phyloP scores from a whole-genome alignment of 257 asterid species.

The Solanum tarapatanum region DNA sequence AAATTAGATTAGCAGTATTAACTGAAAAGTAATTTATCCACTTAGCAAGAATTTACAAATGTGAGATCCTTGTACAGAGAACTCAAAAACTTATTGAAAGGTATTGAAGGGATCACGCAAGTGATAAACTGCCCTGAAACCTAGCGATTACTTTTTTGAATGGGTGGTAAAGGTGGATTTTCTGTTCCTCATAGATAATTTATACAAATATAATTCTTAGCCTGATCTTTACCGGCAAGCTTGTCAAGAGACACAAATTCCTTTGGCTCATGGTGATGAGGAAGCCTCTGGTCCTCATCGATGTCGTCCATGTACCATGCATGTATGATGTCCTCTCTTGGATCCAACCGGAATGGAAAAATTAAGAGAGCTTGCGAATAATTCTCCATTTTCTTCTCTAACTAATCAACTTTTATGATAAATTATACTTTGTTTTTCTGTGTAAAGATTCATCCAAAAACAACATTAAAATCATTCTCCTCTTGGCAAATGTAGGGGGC shows the following conservation, averaged over 20 bases:
- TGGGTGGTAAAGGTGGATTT: not conserved
- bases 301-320: conserved; percentile 99
- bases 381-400: not conserved
- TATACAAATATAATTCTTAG: not conserved
- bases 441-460: not conserved
- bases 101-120: too few species aligned
- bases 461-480: not conserved
- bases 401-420: not conserved
- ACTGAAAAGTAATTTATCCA: too few species aligned
- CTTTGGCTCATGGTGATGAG: conserved; percentile 73
- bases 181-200: not conserved
- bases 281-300: conserved; percentile 79
- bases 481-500: not conserved
- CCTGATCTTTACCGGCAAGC: conserved; percentile 47
- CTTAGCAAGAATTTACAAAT: too few species aligned
- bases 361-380: not conserved
- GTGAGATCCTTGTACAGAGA: too few species aligned
- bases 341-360: conserved; percentile 32
- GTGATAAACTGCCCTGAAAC: too few species aligned
- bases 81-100: too few species aligned
- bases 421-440: not conserved
- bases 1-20: too few species aligned
- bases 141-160: not conserved
- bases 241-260: conserved; percentile 74
- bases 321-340: conserved; percentile 56